Base-by-base conservation (phyloP, 2,329 filamentous ascomycete genomes). In the Ophiostoma quercus region DNA sequence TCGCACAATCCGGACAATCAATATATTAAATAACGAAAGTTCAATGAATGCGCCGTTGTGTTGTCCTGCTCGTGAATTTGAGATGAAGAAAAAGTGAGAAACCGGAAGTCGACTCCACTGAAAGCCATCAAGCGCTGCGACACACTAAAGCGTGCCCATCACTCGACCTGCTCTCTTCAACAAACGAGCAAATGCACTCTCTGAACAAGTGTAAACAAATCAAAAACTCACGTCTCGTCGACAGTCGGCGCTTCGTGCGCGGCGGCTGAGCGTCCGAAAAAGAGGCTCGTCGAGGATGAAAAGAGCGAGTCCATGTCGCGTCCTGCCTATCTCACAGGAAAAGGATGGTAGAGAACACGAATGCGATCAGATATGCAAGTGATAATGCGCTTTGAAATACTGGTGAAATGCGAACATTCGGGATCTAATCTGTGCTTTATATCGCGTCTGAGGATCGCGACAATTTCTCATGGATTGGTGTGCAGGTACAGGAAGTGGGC, bases 291-390 rank as follows among this genome's bases (percentile, higher is more conserved):
- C n/a, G 70, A 67, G 3, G 70, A 71, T 5, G 70, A 69, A 37
- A 71, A 71, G 16, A 71, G 70, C 3, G 70, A 65, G 19, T 71
- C 62, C 69, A 68, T 71, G 14, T 57, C 51, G 51, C 22, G 51
- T 57, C 22, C 51, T 25, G 51, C 29, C 9, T 57, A 25, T 12
- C 51, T 3, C 7, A 63, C 29, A 34, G 57, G 12, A 57, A 12
- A 57, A 7, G 25, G 2, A 25, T 29, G 22, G 1, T n/a, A 25
- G 51, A 22, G n/a, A n/a, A 57, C 51, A 25, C 22, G 3, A 25
- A 25, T 3, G 22, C 9, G 3, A 22, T 16, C 25, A 16, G 16
- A 5, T 12, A n/a, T 16, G 51, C 51, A 25, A n/a, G 22, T 54
- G n/a, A 12, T 9, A 25, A 16, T 11, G 51, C 22, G 3, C 51